phyloP scores from a whole-genome alignment of 164 flowering plant species.

The Vitis amurensis region DNA sequence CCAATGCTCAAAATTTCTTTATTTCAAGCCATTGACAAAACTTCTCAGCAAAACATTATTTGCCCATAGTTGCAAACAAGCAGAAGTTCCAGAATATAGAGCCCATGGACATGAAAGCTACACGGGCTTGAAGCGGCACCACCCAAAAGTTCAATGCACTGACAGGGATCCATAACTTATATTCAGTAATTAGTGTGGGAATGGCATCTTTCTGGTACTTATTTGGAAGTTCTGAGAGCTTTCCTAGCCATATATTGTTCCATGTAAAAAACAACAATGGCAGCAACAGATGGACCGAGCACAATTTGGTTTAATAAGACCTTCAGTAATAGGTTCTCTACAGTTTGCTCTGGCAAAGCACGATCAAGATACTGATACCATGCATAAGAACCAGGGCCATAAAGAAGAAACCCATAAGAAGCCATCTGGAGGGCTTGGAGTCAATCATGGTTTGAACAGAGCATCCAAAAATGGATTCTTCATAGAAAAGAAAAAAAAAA shows the following conservation, averaged over 20 bases:
- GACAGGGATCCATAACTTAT: slow-evolving; percentile 77
- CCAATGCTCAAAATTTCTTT: too few species aligned
- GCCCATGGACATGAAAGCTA: too few species aligned
- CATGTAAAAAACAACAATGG: slow-evolving; percentile 76
- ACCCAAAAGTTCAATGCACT: slow-evolving; percentile 72
- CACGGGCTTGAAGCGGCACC: too few species aligned
- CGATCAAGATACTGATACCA: slow-evolving; percentile 87
- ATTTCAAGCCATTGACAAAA: too few species aligned
- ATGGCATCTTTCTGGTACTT: slow-evolving; percentile 86
- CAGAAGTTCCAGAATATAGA: too few species aligned
- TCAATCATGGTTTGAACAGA: slow-evolving; percentile 73
- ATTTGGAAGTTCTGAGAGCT: slow-evolving; percentile 73
- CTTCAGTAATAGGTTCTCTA: slow-evolving; percentile 52
- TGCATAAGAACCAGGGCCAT: slow-evolving; percentile 97
- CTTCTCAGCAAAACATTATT: too few species aligned
- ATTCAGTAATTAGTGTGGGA: slow-evolving; percentile 73
- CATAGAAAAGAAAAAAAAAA: neutral
- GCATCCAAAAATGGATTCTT: neutral
- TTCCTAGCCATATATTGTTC: slow-evolving; percentile 92
- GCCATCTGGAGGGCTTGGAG: slow-evolving; percentile 82
- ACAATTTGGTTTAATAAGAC: slow-evolving; percentile 79
- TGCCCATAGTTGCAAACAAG: too few species aligned
- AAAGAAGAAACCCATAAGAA: slow-evolving; percentile 88
- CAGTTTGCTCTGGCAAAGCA: slow-evolving; percentile 59
- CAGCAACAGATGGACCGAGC: slow-evolving; percentile 85